phyloP scores from a whole-genome alignment of 2,329 filamentous ascomycete genomes.

The Parascedosporium putredinis region DNA sequence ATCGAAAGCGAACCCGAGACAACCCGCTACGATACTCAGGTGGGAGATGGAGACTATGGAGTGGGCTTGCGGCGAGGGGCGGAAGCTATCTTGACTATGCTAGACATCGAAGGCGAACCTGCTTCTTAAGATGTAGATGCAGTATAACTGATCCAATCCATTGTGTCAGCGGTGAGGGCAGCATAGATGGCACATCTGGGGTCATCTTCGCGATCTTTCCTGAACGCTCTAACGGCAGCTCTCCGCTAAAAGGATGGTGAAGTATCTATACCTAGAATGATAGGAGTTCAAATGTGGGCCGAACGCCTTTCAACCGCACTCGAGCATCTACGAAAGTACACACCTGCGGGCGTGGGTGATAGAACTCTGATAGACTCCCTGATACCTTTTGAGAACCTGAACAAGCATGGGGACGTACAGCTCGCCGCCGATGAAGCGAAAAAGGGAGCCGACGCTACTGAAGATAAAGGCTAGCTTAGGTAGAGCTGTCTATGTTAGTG shows the following conservation, averaged over 20 bases:
- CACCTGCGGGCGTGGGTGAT: conserved; percentile 61
- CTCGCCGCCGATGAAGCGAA: neutral
- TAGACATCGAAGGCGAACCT: neutral
- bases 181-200: conserved; percentile 68
- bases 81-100: neutral
- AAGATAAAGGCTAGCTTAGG: neutral
- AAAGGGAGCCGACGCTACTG: conserved; percentile 20
- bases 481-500: neutral
- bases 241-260: conserved; percentile 10
- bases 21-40: conserved; percentile 20
- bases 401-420: conserved; percentile 41
- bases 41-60: conserved; percentile 24
- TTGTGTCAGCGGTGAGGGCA: conserved; percentile 35
- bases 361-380: conserved; percentile 65
- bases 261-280: neutral
- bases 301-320: conserved; percentile 14
- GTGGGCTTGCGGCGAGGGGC: neutral
- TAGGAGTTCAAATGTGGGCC: conserved; percentile 10
- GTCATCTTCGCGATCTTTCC: conserved; percentile 68
- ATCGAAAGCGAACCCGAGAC: conserved; percentile 29
- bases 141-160: neutral
- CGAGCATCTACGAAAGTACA: conserved; percentile 37
- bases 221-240: conserved; percentile 53
- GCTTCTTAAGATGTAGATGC: neutral
- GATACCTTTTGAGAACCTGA: conserved; percentile 53